Evolutionary conservation across 106 monocot species (phyloP).

Genomic region (Chionographis japonica): DNA sequence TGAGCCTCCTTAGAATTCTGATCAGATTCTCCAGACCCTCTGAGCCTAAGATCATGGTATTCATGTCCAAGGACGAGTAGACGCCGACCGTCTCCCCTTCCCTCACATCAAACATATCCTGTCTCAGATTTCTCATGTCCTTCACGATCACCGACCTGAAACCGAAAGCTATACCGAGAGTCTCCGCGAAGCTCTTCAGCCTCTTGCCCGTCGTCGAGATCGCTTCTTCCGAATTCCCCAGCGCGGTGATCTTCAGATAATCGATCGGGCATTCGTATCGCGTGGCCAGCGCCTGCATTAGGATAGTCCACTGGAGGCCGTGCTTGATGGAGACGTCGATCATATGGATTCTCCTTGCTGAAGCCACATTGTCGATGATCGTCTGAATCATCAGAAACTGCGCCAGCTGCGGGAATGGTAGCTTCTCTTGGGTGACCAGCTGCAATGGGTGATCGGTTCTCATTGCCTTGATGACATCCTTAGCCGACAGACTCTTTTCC

Average conservation of each 20-base stretch:
- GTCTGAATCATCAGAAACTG: constrained; percentile 11
- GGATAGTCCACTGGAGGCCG: constrained; percentile 1
- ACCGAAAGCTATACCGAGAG: constrained; percentile 2
- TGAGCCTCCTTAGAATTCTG: not conserved
- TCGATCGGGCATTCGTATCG: constrained; percentile 6
- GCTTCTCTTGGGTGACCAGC: not conserved
- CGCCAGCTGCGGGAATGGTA: constrained; percentile 1
- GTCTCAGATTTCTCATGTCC: not conserved
- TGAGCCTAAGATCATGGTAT: not conserved
- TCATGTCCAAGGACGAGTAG: not conserved
- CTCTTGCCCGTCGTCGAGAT: constrained; percentile 4
- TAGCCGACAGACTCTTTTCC: not conserved
- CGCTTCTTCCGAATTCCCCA: constrained; percentile 1
- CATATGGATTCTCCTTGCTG: not conserved
- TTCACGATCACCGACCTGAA: not conserved
- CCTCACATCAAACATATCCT: not conserved
- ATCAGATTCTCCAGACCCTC: constrained; percentile 1
- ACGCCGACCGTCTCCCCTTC: not conserved
- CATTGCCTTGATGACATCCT: constrained; percentile 5
- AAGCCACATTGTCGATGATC: constrained; percentile 4
- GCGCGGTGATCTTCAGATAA: constrained; percentile 13
- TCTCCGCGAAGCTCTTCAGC: constrained; percentile 10
- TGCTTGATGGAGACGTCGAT: not conserved
- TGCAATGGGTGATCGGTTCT: not conserved
- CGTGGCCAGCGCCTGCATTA: constrained; percentile 16